Percentiles rank a stretch among this genome's conserved stretches.
Evolutionary conservation across 2,329 filamentous ascomycete species (phyloP).

Genomic region (Aspergillus sp.): DNA sequence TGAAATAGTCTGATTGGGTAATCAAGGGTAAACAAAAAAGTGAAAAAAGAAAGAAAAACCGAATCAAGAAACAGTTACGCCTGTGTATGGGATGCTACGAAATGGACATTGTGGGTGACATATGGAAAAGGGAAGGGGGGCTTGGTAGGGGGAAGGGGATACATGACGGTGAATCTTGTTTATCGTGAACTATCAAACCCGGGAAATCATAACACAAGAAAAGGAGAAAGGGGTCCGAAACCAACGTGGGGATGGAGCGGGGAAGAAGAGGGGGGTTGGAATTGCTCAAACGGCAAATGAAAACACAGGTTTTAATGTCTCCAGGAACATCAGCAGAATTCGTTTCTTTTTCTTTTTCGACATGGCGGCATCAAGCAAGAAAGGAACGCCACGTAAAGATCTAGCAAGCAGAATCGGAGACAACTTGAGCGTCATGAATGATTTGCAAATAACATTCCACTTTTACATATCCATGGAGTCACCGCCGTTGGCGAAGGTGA

Average conservation of each 20-base stretch:
- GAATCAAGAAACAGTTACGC: conserved; percentile 37
- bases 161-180: conserved; percentile 51
- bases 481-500: conserved; percentile 82
- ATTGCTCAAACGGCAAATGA: not conserved
- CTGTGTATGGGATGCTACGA: conserved; percentile 43
- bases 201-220: conserved; percentile 18
- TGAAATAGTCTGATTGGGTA: conserved; percentile 1
- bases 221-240: not conserved
- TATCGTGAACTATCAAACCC: conserved; percentile 39
- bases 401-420: conserved; percentile 15
- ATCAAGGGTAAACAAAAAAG: conserved; percentile 7
- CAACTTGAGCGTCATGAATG: conserved; percentile 11
- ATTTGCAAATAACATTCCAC: conserved; percentile 14
- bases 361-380: not conserved
- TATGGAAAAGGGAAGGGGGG: conserved; percentile 14
- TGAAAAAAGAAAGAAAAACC: conserved; percentile 23
- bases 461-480: conserved; percentile 74
- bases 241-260: not conserved
- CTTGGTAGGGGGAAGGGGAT: conserved; percentile 24
- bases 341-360: not conserved
- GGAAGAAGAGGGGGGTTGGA: not conserved
- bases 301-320: not conserved
- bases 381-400: conserved; percentile 2
- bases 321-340: not conserved
- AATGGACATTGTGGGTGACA: conserved; percentile 15